Base-by-base conservation (phyloP, 2,329 filamentous ascomycete genomes). In the Aspergillus udagawae region DNA sequence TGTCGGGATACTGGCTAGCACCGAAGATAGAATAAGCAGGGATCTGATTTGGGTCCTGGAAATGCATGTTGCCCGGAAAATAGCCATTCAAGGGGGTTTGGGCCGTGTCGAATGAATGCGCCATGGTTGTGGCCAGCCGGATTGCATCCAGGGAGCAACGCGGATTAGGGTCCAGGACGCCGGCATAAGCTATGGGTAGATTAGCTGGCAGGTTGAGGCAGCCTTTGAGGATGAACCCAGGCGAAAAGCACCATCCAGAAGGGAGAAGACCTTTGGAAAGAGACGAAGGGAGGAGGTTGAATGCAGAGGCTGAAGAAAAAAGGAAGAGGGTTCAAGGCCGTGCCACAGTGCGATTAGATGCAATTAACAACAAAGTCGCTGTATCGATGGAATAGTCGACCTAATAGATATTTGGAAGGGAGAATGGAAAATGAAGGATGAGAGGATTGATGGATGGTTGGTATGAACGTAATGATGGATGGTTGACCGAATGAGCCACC, bases 1-100 rank as follows among this genome's bases (percentile, higher is more conserved):
- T 73, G 53, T 78, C 74, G 8, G 76, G 72, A 60, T 77, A 76
- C 45, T 73, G 67, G 28, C 69, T 68, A 12, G 68, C 66, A 9
- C 69, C 72, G 38, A 75, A 65, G 17, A 75, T 56, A 9, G 71
- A 69, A 53, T 69, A 73, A 28, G 71, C 64, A 28, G 72, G 67
- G 58, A 73, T 62, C 20, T 63, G 60, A 41, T 60, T 55, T 23
- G 65, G 59, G 44, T 70, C 61, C 48, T 66, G 57, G 58, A 60
- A 50, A 41, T 66, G 65, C 55, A 67, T 66, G 56, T 64, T 59
- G 58, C 63, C 62, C 8, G 67, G 52, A 27, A 69, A 28, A 55
- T 58, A 68, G 25, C 66, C 63, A n/a, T 63, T 65, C 63, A 73
- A 38, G 62, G 69, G 59, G 51, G 68, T 50, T 56, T 71, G 69